Evolutionary conservation across 257 asterid genomes (phyloP).

Genomic region (Primulina tabacum): DNA sequence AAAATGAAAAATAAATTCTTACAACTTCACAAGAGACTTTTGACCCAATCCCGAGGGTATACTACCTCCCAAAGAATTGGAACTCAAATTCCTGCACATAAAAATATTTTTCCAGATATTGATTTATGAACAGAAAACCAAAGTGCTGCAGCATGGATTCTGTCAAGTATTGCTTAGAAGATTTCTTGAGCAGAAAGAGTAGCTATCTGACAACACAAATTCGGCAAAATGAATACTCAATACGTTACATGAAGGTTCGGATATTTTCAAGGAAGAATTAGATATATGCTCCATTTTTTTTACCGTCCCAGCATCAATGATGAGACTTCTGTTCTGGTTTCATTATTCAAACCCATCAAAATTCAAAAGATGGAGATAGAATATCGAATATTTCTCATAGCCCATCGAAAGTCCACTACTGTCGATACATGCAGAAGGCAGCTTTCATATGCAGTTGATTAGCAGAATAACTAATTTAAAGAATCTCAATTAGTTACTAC

Average conservation of each 20-base stretch:
- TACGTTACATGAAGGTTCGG: neutral
- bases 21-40: constrained; percentile 78
- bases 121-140: neutral
- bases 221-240: neutral
- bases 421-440: neutral
- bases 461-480: neutral
- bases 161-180: neutral
- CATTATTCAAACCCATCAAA: neutral
- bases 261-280: neutral
- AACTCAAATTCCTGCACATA: constrained; percentile 73
- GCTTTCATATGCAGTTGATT: constrained; percentile 6
- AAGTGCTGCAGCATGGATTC: neutral
- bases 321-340: neutral
- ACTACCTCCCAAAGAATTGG: constrained; percentile 69
- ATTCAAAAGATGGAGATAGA: neutral
- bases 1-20: constrained; percentile 30
- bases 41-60: constrained; percentile 74
- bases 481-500: neutral
- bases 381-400: neutral
- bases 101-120: constrained; percentile 11
- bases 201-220: neutral
- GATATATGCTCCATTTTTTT: neutral
- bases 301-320: neutral
- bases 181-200: neutral
- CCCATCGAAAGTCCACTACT: neutral